Percentiles rank a stretch among this genome's conserved stretches.
Conservation (phyloP, 23 red algal genomes). For the Gracilaria domingensis region DNA sequence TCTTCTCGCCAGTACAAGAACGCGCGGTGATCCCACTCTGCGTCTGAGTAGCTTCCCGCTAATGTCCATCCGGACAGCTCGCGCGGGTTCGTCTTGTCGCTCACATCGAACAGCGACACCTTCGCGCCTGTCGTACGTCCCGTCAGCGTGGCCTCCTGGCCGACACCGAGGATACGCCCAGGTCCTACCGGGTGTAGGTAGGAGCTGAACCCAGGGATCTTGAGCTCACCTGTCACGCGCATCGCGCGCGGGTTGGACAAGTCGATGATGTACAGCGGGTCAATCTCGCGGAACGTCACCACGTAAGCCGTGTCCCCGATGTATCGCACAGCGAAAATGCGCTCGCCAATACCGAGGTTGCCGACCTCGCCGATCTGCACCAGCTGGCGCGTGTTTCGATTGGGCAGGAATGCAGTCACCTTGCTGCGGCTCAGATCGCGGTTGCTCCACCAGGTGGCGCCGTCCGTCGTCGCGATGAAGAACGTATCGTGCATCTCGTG, state of each 20-base stretch:
- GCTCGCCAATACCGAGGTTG: slow-evolving; percentile 65
- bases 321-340: slow-evolving; percentile 75
- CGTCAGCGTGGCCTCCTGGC: slow-evolving; percentile 64
- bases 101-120: slow-evolving; percentile 75
- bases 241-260: slow-evolving; percentile 56
- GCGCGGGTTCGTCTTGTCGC: slow-evolving; percentile 49
- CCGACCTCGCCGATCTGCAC: slow-evolving; percentile 60
- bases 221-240: slow-evolving; percentile 61
- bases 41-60: slow-evolving; percentile 34
- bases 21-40: slow-evolving; percentile 72
- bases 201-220: slow-evolving; percentile 74
- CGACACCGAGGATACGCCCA: slow-evolving; percentile 67
- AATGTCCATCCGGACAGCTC: slow-evolving; percentile 61
- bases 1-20: slow-evolving; percentile 62
- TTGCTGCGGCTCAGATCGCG: slow-evolving; percentile 69
- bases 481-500: slow-evolving; percentile 63
- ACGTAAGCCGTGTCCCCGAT: slow-evolving; percentile 70
- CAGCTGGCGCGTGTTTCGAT: slow-evolving; percentile 16
- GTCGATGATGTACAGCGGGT: slow-evolving; percentile 71
- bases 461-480: slow-evolving; percentile 74
- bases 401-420: slow-evolving; percentile 57
- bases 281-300: slow-evolving; percentile 65
- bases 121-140: slow-evolving; percentile 60
- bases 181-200: slow-evolving; percentile 65
- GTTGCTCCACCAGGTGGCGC: slow-evolving; percentile 63